phyloP scores from a whole-genome alignment of 805 yeast genomes.

The Nakazawaea ishiwadae region DNA sequence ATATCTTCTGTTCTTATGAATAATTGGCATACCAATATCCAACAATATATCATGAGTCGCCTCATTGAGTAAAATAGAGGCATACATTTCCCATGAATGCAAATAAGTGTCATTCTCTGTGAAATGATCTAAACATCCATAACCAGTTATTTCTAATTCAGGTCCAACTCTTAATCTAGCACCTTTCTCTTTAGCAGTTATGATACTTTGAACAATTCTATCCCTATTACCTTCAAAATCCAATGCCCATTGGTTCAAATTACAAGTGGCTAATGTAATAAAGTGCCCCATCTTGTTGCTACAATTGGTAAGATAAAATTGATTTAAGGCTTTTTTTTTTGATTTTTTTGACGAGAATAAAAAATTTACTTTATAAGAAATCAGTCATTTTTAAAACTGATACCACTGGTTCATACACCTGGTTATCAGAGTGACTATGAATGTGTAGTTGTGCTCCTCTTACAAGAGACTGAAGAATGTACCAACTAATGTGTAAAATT shows the following conservation, averaged over 20 bases:
- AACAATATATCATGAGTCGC: conserved; percentile 72
- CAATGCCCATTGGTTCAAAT: conserved; percentile 96
- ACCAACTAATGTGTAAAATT: too few species aligned
- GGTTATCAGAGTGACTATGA: too few species aligned
- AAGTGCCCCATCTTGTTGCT: conserved; percentile 65
- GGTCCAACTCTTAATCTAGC: conserved; percentile 94
- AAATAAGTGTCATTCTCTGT: conserved; percentile 82
- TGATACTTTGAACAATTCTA: conserved; percentile 78
- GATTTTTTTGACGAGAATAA: not conserved
- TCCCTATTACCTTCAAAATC: conserved; percentile 97
- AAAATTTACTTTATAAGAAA: too few species aligned
- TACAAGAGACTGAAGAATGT: too few species aligned
- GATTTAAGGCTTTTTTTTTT: conserved; percentile 3
- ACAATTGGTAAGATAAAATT: not conserved
- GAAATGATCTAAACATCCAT: conserved; percentile 93
- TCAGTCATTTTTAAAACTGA: too few species aligned
- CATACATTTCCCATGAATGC: conserved; percentile 94
- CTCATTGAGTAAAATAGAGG: conserved; percentile 62
- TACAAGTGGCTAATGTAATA: conserved; percentile 89
- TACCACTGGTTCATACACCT: too few species aligned
- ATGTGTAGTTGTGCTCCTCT: too few species aligned
- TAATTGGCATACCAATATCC: conserved; percentile 93
- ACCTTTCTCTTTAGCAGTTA: conserved; percentile 65
- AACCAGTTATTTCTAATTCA: conserved; percentile 91
- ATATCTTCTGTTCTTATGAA: conserved; percentile 83